These are phyloP conservation scores for Melaleuca quinquenervia DNA, from an alignment of 345 rosid genomes.

Conservation along the genomic window DNA sequence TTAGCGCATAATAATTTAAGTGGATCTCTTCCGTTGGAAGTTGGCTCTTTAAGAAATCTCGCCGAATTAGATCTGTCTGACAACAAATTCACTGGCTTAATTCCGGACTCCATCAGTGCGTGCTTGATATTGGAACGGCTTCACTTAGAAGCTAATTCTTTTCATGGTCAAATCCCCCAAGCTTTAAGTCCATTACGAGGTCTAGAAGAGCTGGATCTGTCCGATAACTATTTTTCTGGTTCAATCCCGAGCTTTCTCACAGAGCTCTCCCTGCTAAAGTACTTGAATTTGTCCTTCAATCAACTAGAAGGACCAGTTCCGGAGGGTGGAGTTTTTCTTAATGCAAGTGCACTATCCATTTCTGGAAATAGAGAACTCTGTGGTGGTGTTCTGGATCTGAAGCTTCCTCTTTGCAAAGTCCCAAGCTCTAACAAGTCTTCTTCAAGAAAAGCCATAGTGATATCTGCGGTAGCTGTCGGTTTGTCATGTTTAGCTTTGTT, in stretches of 20 bases:
- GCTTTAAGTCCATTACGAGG: not conserved
- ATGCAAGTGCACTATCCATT: not conserved
- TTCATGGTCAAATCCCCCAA: not conserved
- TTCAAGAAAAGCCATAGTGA: not conserved
- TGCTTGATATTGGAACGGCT: not conserved
- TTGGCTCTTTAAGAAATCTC: not conserved
- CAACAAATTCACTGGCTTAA: not conserved
- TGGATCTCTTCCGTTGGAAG: not conserved
- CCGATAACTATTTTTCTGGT: not conserved
- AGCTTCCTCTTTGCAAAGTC: not conserved
- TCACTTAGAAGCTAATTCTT: not conserved
- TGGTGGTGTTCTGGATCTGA: not conserved
- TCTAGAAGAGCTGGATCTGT: not conserved
- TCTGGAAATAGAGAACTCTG: not conserved
- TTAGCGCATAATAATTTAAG: not conserved
- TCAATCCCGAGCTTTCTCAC: not conserved
- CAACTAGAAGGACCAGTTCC: not conserved
- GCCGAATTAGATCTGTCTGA: fast-evolving
- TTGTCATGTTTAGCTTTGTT: not conserved
- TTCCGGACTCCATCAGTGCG: not conserved
- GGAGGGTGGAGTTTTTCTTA: not conserved
- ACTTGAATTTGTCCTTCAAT: not conserved
- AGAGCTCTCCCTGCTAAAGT: not conserved
- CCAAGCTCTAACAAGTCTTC: not conserved
- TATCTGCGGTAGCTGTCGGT: not conserved